Evolutionary conservation across 345 rosid species (phyloP), one percentile per base, ranked within the genome.

Genomic region (Linum lewisii): DNA sequence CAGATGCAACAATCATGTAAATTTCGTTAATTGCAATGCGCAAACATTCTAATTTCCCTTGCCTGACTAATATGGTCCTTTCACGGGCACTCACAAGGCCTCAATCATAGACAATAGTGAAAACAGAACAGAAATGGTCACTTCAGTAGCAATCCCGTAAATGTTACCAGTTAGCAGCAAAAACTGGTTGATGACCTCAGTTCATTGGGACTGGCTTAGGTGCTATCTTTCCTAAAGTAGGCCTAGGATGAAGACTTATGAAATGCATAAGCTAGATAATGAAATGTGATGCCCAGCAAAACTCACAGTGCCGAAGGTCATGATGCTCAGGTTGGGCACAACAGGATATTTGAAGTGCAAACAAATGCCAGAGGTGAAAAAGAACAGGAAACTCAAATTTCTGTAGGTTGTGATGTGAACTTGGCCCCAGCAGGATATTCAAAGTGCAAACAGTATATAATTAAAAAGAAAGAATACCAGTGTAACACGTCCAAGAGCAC

Each of bases 401-500:
- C 32, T 21, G 24, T 36, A 62, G 34, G 34, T 29, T 29, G 4
- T 29, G 34, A 29, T 8, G 4, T 8, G 7, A 29, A 29, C 55
- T 26, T 21, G 19, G 50, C 21, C 51, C 57, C 36, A 22, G 57
- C 32, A 58, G 26, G 25, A 55, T 21, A 10, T 52, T 24, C 56
- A 52, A 20, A 21, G 13, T 52, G 25, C 8, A 13, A 2, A 60
- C 52, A 54, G 21, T 16, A 13, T 15, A 21, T 22, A 49, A 19
- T 36, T 59, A 54, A 20, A 32, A 73, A 71, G 7, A 29, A 56
- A 5, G 29, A 15, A 53, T 84, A 93, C 99, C 97, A 89, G 64
- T 21, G 95, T 74, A 63, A 89, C 85, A 62, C 99, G 78, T 79
- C 97, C 99, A 52, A 93, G 94, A 53, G 99, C 99, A 29, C 97